phyloP scores from a whole-genome alignment of 1,284 basidiomycete species.

The Cryptococcus sp. region DNA sequence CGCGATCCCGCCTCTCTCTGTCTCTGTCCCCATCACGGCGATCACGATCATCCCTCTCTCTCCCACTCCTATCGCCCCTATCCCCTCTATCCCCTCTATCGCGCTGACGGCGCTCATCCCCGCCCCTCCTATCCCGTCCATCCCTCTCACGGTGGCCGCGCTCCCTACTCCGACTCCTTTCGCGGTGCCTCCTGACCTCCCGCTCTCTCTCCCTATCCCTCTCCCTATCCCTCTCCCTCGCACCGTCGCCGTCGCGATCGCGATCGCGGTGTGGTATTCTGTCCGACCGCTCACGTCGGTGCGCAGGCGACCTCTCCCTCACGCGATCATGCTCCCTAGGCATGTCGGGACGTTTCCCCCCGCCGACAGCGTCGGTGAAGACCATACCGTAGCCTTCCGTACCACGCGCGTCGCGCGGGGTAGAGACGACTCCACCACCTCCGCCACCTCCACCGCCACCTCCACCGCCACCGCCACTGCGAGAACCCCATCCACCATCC shows the following conservation, averaged over 20 bases:
- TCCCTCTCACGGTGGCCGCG: slow-evolving; percentile 2
- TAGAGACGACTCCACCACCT: slow-evolving; percentile 3
- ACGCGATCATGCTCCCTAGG: neutral
- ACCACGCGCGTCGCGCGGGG: slow-evolving; percentile 13
- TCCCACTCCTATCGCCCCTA: neutral
- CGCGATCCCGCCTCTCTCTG: neutral
- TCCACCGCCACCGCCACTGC: slow-evolving; percentile 12
- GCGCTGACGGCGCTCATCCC: slow-evolving; percentile 11
- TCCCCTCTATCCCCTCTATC: slow-evolving; percentile 8
- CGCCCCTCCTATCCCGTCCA: slow-evolving; percentile 3
- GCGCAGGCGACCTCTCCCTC: neutral
- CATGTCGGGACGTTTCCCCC: too few relatives aligned
- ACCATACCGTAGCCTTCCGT: slow-evolving; percentile 20
- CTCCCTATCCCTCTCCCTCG: slow-evolving; percentile 12
- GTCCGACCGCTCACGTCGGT: neutral
- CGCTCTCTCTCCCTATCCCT: slow-evolving; percentile 13
- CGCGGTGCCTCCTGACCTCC: slow-evolving; percentile 6
- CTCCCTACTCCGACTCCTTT: slow-evolving; percentile 3
- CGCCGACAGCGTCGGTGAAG: slow-evolving; percentile 8
- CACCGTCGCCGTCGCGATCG: slow-evolving; percentile 7
- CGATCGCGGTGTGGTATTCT: neutral
- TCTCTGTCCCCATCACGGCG: slow-evolving; percentile 6
- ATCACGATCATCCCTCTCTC: slow-evolving; percentile 10
- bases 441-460: slow-evolving; percentile 24
- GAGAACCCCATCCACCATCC: slow-evolving; percentile 1